Evolutionary conservation across 1,139 yeast species (phyloP).

Genomic region (Geotrichum restrictum): DNA sequence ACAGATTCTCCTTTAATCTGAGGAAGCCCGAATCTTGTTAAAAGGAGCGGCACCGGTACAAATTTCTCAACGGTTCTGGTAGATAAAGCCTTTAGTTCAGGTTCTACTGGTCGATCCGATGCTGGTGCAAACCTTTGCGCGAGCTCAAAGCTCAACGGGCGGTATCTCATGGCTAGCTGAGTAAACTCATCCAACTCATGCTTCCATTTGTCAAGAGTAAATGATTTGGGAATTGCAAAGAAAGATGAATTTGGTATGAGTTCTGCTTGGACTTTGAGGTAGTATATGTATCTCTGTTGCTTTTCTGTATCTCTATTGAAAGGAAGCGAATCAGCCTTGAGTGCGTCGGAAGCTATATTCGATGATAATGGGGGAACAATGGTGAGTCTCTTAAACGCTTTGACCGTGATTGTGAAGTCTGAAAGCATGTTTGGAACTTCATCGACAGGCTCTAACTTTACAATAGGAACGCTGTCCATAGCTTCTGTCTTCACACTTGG

Average conservation of each 20-base stretch:
- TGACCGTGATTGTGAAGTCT: not conserved
- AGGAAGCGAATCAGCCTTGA: not conserved
- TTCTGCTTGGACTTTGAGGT: constrained; percentile 1
- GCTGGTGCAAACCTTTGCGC: constrained; percentile 13
- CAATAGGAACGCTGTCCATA: not conserved
- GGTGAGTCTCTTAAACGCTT: constrained; percentile 1
- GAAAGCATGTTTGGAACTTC: not conserved
- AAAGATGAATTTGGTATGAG: not conserved
- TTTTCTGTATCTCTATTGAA: not conserved
- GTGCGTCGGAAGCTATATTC: constrained; percentile 1
- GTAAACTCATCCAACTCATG: constrained; percentile 7
- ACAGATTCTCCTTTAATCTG: not conserved
- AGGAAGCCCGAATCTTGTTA: constrained; percentile 5
- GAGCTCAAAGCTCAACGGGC: constrained; percentile 7
- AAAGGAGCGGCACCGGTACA: constrained; percentile 2
- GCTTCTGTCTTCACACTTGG: not conserved
- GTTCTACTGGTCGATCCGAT: not conserved
- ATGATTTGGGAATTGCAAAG: not conserved
- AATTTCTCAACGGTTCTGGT: constrained; percentile 4
- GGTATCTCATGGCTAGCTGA: constrained; percentile 5
- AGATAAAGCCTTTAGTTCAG: not conserved
- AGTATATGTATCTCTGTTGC: constrained; percentile 8
- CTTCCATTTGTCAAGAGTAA: constrained; percentile 3
- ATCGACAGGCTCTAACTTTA: not conserved
- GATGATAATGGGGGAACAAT: not conserved